These are phyloP conservation scores for Phaeotremella skinneri DNA, from an alignment of 768 basidiomycete species.

Conservation along the genomic window DNA sequence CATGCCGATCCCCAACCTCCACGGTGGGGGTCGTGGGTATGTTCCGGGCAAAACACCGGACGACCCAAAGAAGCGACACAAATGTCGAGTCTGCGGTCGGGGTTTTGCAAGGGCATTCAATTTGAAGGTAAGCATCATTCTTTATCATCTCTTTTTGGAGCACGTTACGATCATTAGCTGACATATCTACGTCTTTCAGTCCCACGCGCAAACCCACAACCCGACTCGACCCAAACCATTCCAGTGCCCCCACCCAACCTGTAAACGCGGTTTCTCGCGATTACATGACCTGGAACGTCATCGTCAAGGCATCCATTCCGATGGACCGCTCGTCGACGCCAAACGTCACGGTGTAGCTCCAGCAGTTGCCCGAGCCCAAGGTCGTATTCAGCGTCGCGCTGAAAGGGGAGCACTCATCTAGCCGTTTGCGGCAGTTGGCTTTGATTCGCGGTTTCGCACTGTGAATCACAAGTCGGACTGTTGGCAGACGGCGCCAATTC, in stretches of 20 bases:
- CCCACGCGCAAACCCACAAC: slow-evolving; percentile 91
- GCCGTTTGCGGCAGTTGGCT: slow-evolving; percentile 2
- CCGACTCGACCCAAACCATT: slow-evolving; percentile 87
- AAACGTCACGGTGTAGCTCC: slow-evolving; percentile 48
- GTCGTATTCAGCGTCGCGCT: slow-evolving; percentile 38
- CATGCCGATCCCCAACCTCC: slow-evolving; percentile 40
- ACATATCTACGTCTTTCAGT: slow-evolving; percentile 22
- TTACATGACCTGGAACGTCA: slow-evolving; percentile 93
- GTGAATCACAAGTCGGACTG: not conserved
- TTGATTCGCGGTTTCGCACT: too few relatives aligned
- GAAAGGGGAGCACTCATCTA: slow-evolving; percentile 38
- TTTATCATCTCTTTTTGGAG: not conserved
- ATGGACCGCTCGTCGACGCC: slow-evolving; percentile 49
- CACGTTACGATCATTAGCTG: slow-evolving; percentile 4
- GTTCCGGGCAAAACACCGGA: slow-evolving; percentile 51
- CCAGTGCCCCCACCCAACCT: slow-evolving; percentile 77
- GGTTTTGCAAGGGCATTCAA: slow-evolving; percentile 94
- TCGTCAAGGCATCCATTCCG: slow-evolving; percentile 52
- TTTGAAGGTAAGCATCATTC: slow-evolving; percentile 67
- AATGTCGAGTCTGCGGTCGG: slow-evolving; percentile 53
- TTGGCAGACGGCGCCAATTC: slow-evolving; percentile 19
- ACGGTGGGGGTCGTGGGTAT: slow-evolving; percentile 50
- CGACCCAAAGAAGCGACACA: slow-evolving; percentile 51
- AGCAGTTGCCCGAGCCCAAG: slow-evolving; percentile 46
- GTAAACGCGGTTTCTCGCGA: slow-evolving; percentile 86